Evolutionary conservation across 768 basidiomycete species (phyloP).

Genomic region (Bullera alba): DNA sequence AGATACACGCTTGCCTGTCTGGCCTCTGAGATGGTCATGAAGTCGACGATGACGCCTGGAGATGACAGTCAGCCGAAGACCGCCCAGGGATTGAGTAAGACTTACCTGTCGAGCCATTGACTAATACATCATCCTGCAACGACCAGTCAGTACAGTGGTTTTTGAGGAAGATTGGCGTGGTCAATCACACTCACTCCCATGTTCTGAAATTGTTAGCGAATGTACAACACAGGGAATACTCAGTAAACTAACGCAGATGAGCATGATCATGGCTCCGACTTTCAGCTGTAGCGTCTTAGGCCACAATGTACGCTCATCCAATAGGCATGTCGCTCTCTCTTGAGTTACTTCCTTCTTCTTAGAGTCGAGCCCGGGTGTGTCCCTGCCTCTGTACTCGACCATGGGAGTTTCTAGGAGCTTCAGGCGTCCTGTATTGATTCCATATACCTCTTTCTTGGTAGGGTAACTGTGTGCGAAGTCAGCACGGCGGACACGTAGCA

Average conservation of each 20-base stretch:
- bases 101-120: constrained; percentile 92
- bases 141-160: too few species aligned
- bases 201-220: constrained; percentile 18
- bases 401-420: too few species aligned
- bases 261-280: constrained; percentile 38
- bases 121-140: constrained; percentile 64
- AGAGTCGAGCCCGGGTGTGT: constrained; percentile 29
- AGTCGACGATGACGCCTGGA: constrained; percentile 26
- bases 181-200: constrained; percentile 16
- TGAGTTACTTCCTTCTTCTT: constrained; percentile 15
- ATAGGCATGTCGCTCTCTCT: constrained; percentile 13
- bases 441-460: constrained; percentile 22
- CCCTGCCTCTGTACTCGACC: too few species aligned
- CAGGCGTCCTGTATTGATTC: constrained; percentile 24
- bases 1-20: constrained; percentile 9
- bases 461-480: too few species aligned
- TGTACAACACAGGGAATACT: too few species aligned
- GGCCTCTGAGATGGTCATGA: constrained; percentile 26
- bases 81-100: background rate
- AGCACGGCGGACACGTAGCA: too few species aligned
- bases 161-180: background rate
- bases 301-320: constrained; percentile 31
- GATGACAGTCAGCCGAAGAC: background rate
- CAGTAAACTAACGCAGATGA: constrained; percentile 26
- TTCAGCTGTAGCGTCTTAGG: constrained; percentile 18